Percentiles rank a stretch among this genome's conserved stretches.
Evolutionary conservation across 202 grass and related monocot genomes (phyloP).

Genomic region (Schoenoplectus tabernaemontani): DNA sequence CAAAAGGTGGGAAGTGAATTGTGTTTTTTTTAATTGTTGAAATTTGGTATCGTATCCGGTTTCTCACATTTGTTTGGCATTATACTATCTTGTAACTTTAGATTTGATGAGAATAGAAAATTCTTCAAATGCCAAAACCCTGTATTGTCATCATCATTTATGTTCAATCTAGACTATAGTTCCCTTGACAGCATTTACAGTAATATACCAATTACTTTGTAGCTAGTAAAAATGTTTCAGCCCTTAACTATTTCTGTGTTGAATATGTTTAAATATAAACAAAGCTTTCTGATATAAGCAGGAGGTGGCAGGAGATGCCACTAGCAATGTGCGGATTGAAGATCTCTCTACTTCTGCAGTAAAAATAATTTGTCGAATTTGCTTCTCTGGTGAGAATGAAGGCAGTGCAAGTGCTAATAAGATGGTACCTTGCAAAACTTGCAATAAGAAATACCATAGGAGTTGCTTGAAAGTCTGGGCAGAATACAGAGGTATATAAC

Average conservation of each 20-base stretch:
- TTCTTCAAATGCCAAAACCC: neutral
- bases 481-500: slow-evolving; percentile 67
- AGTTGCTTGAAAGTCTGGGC: slow-evolving; percentile 88
- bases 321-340: slow-evolving; percentile 27
- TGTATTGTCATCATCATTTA: neutral
- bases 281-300: slow-evolving; percentile 24
- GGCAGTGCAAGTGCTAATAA: slow-evolving; percentile 74
- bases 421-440: slow-evolving; percentile 94
- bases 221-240: neutral
- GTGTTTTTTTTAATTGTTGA: neutral
- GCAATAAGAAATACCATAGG: slow-evolving; percentile 83
- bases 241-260: slow-evolving; percentile 7
- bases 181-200: neutral
- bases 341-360: slow-evolving; percentile 52
- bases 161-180: neutral
- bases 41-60: neutral
- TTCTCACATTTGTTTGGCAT: slow-evolving; percentile 3
- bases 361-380: slow-evolving; percentile 89
- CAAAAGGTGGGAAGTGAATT: slow-evolving; percentile 19
- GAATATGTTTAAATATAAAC: neutral
- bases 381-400: slow-evolving; percentile 83
- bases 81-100: neutral
- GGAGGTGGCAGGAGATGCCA: slow-evolving; percentile 57
- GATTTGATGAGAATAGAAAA: neutral
- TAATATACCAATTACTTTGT: neutral